Evolutionary conservation across 2,329 filamentous ascomycete species (phyloP), one percentile per base, ranked within the genome.

Genomic region (Lecanoromycetidae sp.): DNA sequence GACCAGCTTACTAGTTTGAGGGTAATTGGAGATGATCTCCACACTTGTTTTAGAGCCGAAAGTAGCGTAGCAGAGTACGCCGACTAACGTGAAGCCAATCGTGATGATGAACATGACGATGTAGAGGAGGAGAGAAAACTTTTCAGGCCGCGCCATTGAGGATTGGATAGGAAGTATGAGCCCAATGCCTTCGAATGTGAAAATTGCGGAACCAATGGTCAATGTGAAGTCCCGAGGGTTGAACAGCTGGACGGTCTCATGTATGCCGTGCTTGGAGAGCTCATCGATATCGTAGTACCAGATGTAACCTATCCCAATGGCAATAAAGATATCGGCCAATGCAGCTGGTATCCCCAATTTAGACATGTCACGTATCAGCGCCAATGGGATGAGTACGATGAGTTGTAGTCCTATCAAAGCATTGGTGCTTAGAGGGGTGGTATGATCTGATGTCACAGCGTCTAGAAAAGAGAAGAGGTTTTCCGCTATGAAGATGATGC

Each of bases 181-280:
- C 1, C 82, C 82, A 38, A 87, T 86, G 39, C 82, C 82, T 60
- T 87, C 82, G 55, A 85, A 87, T 0, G 82, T 85, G 64, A 86
- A 87, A 58, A 87, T 85, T 30, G 80, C 77, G 2, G 80, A 77
- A 44, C 82, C 82, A 39, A 87, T 74, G 22, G 81, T 86, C 45
- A 86, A 67, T 0, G 82, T 81, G 59, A 80, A 86, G 47, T 75
- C 70, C 22, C 70, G 66, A 0, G 82, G 77, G 61, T 86, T 86
- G 71, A 86, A 85, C 12, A 83, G 67, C 42, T 70, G 66, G n/a
- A 86, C 78, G 0, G 72, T 75, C 1, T 71, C 66, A 52, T 77
- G 71, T 44, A 81, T 67, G 45, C 81, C 80, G 17, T 71, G 60
- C 4, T 63, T 59, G 1, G 71, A 67, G 13, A 87, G 70, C 38